These are phyloP conservation scores for Helotiales sp. DNA, from an alignment of 2,329 filamentous ascomycete genomes.

Conservation along the genomic window DNA sequence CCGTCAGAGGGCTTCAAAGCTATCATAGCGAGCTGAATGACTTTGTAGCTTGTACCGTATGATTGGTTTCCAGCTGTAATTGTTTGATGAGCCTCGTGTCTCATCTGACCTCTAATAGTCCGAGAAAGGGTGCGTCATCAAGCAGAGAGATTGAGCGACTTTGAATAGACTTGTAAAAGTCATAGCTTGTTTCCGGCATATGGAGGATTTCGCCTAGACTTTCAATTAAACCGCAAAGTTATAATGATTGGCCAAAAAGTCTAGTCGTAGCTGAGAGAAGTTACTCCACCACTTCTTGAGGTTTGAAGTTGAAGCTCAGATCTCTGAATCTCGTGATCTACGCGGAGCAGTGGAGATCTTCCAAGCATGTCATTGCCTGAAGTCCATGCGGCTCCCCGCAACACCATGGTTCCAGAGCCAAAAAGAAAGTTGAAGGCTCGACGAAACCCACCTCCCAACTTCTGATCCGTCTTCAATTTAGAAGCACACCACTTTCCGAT, in stretches of 20 bases:
- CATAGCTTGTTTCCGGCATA: neutral
- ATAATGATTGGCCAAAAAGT: neutral
- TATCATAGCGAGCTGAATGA: slow-evolving; percentile 4
- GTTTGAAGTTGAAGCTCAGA: neutral
- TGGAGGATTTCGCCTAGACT: neutral
- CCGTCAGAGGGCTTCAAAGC: slow-evolving; percentile 24
- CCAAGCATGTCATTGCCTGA: slow-evolving; percentile 28
- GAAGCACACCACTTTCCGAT: slow-evolving; percentile 14
- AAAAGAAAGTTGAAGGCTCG: slow-evolving; percentile 19
- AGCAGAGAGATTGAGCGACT: neutral
- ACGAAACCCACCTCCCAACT: slow-evolving; percentile 18
- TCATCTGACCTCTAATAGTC: slow-evolving; percentile 21
- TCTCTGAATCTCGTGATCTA: slow-evolving; percentile 27
- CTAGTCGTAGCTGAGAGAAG: neutral
- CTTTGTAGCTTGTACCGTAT: slow-evolving; percentile 8
- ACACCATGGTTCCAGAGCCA: slow-evolving; percentile 23
- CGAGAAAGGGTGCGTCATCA: slow-evolving; percentile 14
- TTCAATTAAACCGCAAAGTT: too few relatives aligned
- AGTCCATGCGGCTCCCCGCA: slow-evolving; percentile 36
- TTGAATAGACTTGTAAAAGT: neutral
- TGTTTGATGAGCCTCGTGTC: slow-evolving; percentile 25
- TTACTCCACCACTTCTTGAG: neutral
- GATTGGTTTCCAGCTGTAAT: slow-evolving; percentile 18
- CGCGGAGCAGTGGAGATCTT: slow-evolving; percentile 32
- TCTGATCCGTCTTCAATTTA: slow-evolving; percentile 24